Evolutionary conservation across 2,329 filamentous ascomycete species (phyloP).

Genomic region (Biscogniauxia marginata): DNA sequence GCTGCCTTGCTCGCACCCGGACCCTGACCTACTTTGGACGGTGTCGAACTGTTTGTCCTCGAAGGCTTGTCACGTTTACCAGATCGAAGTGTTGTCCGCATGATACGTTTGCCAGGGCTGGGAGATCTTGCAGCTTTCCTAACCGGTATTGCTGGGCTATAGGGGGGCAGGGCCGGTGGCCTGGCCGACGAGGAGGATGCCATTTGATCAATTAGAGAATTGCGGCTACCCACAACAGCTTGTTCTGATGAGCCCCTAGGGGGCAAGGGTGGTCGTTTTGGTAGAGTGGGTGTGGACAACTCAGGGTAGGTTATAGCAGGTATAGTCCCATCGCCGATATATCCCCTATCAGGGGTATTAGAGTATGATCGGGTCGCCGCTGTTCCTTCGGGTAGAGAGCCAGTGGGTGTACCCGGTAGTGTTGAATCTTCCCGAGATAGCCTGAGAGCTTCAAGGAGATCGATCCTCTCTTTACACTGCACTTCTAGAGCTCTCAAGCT

Average conservation of each 20-base stretch:
- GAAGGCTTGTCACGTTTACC: conserved; percentile 44
- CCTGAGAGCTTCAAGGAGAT: conserved; percentile 78
- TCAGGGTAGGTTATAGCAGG: conserved; percentile 78
- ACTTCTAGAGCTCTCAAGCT: conserved; percentile 80
- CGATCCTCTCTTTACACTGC: conserved; percentile 91
- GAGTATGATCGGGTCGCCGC: conserved; percentile 14
- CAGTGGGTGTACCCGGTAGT: conserved; percentile 28
- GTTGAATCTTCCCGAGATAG: conserved; percentile 53
- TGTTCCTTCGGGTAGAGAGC: conserved; percentile 16
- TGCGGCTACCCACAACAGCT: conserved; percentile 38
- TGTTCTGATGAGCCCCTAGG: conserved; percentile 52
- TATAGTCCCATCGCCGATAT: conserved; percentile 79
- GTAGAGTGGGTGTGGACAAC: conserved; percentile 66
- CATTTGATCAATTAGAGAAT: conserved; percentile 20
- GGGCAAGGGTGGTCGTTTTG: conserved; percentile 57
- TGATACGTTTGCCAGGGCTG: conserved; percentile 60
- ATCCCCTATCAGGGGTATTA: conserved; percentile 46
- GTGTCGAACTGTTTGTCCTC: conserved; percentile 39
- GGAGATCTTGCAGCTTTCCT: conserved; percentile 46
- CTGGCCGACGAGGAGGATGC: conserved; percentile 28
- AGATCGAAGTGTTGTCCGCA: conserved; percentile 60
- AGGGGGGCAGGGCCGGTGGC: conserved; percentile 31
- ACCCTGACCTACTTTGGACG: conserved; percentile 45
- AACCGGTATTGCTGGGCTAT: conserved; percentile 27
- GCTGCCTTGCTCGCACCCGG: conserved; percentile 62